Base-by-base conservation (phyloP, 1,284 basidiomycete genomes). In the Megacollybia platyphylla region DNA sequence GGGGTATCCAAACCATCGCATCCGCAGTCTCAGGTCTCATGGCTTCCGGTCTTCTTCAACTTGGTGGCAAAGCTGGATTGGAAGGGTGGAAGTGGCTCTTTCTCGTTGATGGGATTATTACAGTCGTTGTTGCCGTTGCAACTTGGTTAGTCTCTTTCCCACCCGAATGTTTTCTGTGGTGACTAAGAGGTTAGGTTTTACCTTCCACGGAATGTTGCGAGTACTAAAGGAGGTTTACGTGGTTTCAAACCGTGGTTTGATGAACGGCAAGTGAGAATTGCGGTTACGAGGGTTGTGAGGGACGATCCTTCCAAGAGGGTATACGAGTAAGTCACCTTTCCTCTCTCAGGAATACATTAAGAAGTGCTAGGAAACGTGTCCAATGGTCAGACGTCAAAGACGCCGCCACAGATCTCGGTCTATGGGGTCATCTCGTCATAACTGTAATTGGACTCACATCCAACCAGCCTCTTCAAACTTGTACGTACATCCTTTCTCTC, bases 11-110 rank as follows among this genome's bases (percentile, higher is more conserved):
- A 48, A 54, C 54, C 11, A 55, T 63, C 15, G 61, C 61, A 1
- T 61, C 58, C 48, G 61, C 62, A 5, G 54, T 60, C 2, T 62
- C 61, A 43, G 62, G 61, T 8, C 51, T 64, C 7, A 62, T 64
- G 60, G 60, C 62, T 0, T 60, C 57, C 38, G 62, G 60, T 1
- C 52, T 64, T 4, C 51, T 64, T 2, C 58, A 57, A 41, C 43
- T 64, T 15, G 49, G 56, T 8, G 62, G 61, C n/a, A 44, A 56
- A 2, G 49, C 44, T 0, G 61, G 61, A 5, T 47, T 64, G n/a
- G 57, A 59, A 40, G 61, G 62, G 1, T 64, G 62, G 61, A 64
- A 64, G 46, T 64, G 62, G 61, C 47, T 64, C 9, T 64, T 63
- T 46, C 43, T 64, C 15, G 57, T 64, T 26, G 61, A 64, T 44